Conservation (phyloP, 2,329 filamentous ascomycete genomes). For the Penicillium sclerotiorum region DNA sequence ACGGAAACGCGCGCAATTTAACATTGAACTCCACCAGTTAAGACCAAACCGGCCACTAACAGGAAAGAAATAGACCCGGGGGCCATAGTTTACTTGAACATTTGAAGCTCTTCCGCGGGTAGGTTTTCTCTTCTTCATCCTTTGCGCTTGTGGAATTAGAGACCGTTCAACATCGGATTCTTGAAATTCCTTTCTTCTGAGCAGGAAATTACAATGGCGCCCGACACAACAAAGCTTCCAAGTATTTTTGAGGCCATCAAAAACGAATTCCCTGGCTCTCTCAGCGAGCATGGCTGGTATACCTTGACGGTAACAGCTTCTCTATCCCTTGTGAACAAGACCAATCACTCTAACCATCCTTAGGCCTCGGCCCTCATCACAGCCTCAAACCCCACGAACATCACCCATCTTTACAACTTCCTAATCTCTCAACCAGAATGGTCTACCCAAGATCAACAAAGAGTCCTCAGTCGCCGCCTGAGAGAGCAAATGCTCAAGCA, state of each 20-base stretch:
- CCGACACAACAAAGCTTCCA: not conserved
- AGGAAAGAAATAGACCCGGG: not conserved
- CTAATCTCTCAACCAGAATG: slow-evolving; percentile 5
- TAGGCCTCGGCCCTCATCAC: slow-evolving; percentile 1
- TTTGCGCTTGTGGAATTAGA: too few relatives aligned
- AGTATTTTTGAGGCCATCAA: not conserved
- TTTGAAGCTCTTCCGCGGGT: too few relatives aligned
- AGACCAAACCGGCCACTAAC: too few relatives aligned
- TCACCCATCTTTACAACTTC: not conserved
- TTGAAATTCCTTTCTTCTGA: too few relatives aligned
- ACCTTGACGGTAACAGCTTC: not conserved
- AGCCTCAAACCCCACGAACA: slow-evolving; percentile 1
- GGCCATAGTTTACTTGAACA: not conserved
- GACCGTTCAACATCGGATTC: not conserved
- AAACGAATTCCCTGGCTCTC: not conserved
- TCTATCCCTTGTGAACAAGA: not conserved
- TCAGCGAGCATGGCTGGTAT: slow-evolving; percentile 5
- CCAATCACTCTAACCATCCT: not conserved
- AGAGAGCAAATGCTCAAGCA: slow-evolving; percentile 6
- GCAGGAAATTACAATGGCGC: not conserved
- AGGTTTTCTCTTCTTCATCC: too few relatives aligned
- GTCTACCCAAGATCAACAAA: not conserved
- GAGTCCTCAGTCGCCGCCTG: slow-evolving; percentile 1
- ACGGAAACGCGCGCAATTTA: not conserved
- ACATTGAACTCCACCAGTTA: too few relatives aligned